Conservation (phyloP, 306 rosid species). For the Geum urbanum region DNA sequence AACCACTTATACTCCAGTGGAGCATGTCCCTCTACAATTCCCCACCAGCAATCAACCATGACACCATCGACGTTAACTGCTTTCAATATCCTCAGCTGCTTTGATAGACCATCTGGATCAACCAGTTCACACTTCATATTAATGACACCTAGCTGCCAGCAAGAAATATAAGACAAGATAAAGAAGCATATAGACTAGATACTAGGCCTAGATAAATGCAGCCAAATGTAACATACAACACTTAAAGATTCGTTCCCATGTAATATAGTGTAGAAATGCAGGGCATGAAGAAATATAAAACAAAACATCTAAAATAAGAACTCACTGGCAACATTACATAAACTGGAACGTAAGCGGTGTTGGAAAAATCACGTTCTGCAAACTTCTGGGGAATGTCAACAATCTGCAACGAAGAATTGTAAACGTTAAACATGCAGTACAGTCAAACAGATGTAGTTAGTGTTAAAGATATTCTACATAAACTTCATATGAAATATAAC, state of each 20-base stretch:
- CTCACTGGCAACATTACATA: conserved; percentile 89
- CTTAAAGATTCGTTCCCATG: background rate
- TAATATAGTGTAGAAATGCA: conserved; percentile 7
- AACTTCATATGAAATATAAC: background rate
- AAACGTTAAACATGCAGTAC: conserved; percentile 11
- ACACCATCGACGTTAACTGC: conserved; percentile 79
- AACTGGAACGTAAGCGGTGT: conserved; percentile 79
- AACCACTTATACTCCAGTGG: conserved; percentile 96
- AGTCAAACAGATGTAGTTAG: conserved; percentile 1
- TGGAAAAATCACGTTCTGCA: conserved; percentile 71
- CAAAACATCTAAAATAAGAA: conserved; percentile 24
- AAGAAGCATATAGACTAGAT: conserved; percentile 9
- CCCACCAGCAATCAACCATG: conserved; percentile 99
- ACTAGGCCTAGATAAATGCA: background rate
- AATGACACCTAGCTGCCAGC: conserved; percentile 76
- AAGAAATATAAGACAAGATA: conserved; percentile 21
- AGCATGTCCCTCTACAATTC: conserved; percentile 90
- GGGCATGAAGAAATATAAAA: conserved; percentile 16
- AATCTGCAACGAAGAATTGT: conserved; percentile 44
- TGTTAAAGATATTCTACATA: background rate
- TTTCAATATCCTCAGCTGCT: conserved; percentile 85
- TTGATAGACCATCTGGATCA: conserved; percentile 81
- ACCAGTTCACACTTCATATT: conserved; percentile 91
- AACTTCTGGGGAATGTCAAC: conserved; percentile 46
- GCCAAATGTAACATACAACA: background rate